Evolutionary conservation across 2,329 filamentous ascomycete species (phyloP).

Genomic region (Pestalotiopsis fici): DNA sequence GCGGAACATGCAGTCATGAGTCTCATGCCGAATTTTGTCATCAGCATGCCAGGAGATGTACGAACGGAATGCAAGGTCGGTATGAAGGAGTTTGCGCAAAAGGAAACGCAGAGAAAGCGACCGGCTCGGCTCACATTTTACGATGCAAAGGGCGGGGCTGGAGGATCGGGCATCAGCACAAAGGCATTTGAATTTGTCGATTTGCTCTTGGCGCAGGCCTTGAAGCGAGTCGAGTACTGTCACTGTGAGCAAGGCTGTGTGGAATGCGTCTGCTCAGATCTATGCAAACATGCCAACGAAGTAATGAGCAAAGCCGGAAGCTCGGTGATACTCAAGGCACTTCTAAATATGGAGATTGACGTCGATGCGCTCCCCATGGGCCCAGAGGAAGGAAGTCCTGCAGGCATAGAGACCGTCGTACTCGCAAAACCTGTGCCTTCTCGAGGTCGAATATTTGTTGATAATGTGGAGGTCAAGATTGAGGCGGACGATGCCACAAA

Average conservation of each 20-base stretch:
- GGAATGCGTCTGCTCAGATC: constrained; percentile 85
- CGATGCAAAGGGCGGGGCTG: constrained; percentile 85
- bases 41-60: constrained; percentile 87
- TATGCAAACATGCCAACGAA: constrained; percentile 82
- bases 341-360: constrained; percentile 78
- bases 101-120: constrained; percentile 72
- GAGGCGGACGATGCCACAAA: constrained; percentile 18
- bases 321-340: constrained; percentile 74
- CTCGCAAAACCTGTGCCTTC: constrained; percentile 66
- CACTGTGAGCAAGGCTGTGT: constrained; percentile 79
- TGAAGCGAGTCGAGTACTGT: constrained; percentile 75
- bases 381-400: constrained; percentile 68
- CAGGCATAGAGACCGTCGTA: constrained; percentile 81
- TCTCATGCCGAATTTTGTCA: constrained; percentile 87
- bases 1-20: constrained; percentile 89
- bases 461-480: constrained; percentile 23
- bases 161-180: constrained; percentile 82
- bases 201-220: constrained; percentile 72
- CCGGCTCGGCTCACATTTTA: constrained; percentile 92
- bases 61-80: constrained; percentile 91
- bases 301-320: constrained; percentile 94
- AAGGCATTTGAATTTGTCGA: constrained; percentile 96
- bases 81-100: constrained; percentile 80
- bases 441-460: constrained; percentile 24
- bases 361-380: constrained; percentile 85